Conservation (phyloP, 345 rosid genomes). For the Trapa incisa region DNA sequence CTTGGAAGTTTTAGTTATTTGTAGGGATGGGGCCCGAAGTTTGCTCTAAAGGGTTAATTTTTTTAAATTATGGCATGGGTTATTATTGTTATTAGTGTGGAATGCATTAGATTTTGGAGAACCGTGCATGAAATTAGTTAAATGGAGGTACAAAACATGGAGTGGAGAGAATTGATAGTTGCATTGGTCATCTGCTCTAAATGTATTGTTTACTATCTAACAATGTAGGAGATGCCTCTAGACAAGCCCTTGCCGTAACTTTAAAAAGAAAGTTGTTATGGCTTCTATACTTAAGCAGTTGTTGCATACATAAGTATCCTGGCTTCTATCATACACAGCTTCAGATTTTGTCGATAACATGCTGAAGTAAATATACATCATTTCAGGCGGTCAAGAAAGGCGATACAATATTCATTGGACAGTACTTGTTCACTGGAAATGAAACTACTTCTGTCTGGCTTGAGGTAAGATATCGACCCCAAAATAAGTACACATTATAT, state of each 20-base stretch:
- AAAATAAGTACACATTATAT: not conserved
- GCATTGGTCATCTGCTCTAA: too few relatives aligned
- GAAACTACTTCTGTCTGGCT: constrained; percentile 66
- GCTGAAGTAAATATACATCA: constrained; percentile 2
- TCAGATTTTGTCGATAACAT: not conserved
- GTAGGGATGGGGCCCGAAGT: too few relatives aligned
- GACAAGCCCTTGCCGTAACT: not conserved
- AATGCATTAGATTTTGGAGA: too few relatives aligned
- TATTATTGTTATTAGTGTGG: too few relatives aligned
- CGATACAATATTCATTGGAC: constrained; percentile 58
- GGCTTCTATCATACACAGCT: not conserved
- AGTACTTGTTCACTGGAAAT: constrained; percentile 58
- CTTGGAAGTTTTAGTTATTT: not conserved
- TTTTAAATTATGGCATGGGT: too few relatives aligned
- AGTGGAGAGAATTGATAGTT: too few relatives aligned
- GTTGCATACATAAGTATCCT: not conserved
- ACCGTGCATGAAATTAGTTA: too few relatives aligned
- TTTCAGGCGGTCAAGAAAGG: constrained; percentile 62
- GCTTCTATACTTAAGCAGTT: not conserved
- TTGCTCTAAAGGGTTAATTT: too few relatives aligned
- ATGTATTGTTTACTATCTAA: too few relatives aligned
- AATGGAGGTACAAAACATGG: too few relatives aligned
- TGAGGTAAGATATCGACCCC: constrained; percentile 32
- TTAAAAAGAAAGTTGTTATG: not conserved
- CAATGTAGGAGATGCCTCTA: not conserved